A percentile compares a stretch with the other conserved stretches of the same genome.
These are phyloP conservation scores for Xylariaceae sp. DNA, from an alignment of 2,329 filamentous ascomycete species.

Conservation along the genomic window DNA sequence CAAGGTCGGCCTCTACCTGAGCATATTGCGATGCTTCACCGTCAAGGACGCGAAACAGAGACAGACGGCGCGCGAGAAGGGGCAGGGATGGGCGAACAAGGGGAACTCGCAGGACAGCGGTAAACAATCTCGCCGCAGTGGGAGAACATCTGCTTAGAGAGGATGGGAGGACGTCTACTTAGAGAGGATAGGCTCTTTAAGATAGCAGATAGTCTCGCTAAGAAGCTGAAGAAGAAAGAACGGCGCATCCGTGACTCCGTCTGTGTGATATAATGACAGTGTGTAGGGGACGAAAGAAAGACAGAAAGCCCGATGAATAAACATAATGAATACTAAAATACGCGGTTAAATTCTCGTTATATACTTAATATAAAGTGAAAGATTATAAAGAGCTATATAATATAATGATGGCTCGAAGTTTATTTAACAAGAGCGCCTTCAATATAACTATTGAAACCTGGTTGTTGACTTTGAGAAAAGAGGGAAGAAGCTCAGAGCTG, in stretches of 20 bases:
- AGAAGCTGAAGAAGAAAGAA: neutral
- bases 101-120: neutral
- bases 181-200: neutral
- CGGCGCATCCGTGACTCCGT: neutral
- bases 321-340: neutral
- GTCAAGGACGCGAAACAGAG: conserved; percentile 28
- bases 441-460: too few species aligned
- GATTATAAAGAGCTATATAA: too few species aligned
- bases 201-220: neutral
- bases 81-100: neutral
- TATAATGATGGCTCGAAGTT: too few species aligned
- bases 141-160: neutral
- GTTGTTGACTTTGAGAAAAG: too few species aligned
- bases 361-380: too few species aligned
- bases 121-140: conserved; percentile 10
- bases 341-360: too few species aligned
- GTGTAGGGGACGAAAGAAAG: neutral
- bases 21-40: conserved; percentile 32
- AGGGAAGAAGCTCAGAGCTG: too few species aligned
- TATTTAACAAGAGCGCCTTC: too few species aligned
- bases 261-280: neutral
- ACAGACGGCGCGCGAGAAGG: conserved; percentile 11
- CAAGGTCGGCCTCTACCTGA: conserved; percentile 30
- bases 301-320: neutral
- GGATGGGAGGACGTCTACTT: neutral